Base-by-base conservation (phyloP, 768 basidiomycete species). In the Gloeophyllum trabeum region DNA sequence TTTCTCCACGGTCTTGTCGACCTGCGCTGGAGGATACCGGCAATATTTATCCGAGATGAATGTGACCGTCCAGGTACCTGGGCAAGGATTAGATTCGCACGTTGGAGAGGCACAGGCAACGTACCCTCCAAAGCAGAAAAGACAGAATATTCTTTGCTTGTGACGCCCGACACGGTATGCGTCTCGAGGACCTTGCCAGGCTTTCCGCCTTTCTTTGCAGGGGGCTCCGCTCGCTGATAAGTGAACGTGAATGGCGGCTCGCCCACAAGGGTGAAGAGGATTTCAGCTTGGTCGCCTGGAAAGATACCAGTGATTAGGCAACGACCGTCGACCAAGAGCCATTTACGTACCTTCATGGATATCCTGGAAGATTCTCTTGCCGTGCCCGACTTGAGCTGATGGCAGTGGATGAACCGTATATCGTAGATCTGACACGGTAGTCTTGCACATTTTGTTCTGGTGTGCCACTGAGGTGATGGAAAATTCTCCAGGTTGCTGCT, bases 201-300 rank as follows among this genome's bases (percentile, higher is more conserved):
- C 49, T 74, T 79, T 39, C 73, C 72, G 23, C 81, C 80, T 56
- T 84, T 85, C 62, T 72, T 77, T 3, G 65, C 58, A 39, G 67
- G 71, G 16, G 78, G 70, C 59, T 89, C 88, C 2, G 87, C 73
- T 37, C 89, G 76, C 58, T 91, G 87, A 61, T 93, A 93, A 0
- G 91, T 92, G 62, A 99, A 97, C 1, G 92, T 83, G 64, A 97
- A 99, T 0, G 96, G 96, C 14, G 96, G 84, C 56, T 88, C 84
- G 35, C 96, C 96, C 24, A 81, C 69, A 41, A 99, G 73, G 3
- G 81, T 80, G 60, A 99, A 97, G 32, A 82, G 63, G 45, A 99
- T 96, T 60, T 92, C 88, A 14, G 94, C 92, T 66, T 96, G 85
- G 54, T 91, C 88, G 43, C 88, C 86, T 88, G 48, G 10, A 30